Percentiles rank a stretch among this genome's conserved stretches.
Evolutionary conservation across 495 filamentous ascomycete species (phyloP).

Genomic region (Aspergillus bertholletiae): DNA sequence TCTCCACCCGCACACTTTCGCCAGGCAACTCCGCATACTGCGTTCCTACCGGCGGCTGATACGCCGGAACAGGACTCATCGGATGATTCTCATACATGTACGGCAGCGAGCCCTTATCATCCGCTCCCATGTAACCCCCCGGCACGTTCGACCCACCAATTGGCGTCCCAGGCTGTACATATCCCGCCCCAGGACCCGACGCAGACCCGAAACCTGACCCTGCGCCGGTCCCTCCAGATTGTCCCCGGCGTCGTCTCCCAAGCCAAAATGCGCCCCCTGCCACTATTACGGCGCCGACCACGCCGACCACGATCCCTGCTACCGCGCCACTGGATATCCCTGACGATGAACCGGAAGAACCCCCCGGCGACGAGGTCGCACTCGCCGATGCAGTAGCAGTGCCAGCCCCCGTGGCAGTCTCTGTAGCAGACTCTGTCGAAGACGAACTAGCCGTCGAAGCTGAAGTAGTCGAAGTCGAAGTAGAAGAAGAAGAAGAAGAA

Average conservation of each 20-base stretch:
- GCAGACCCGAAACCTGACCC: background rate
- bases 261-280: background rate
- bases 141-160: background rate
- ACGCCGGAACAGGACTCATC: background rate
- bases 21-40: background rate
- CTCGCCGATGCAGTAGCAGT: background rate
- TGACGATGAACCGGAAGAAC: background rate
- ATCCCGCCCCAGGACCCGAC: background rate
- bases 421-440: too few species aligned
- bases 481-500: background rate
- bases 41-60: background rate
- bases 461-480: background rate
- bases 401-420: too few species aligned
- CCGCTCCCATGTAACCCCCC: background rate
- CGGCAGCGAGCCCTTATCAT: background rate
- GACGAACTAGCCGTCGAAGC: background rate
- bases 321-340: background rate
- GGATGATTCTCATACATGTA: background rate
- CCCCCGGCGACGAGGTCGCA: background rate
- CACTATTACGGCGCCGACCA: too few species aligned
- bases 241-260: background rate
- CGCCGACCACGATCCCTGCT: background rate
- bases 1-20: background rate
- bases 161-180: background rate
- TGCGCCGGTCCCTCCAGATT: background rate